Evolutionary conservation across 2,329 filamentous ascomycete species (phyloP).

Genomic region (Xenosphaeropsis pyriputrescens): DNA sequence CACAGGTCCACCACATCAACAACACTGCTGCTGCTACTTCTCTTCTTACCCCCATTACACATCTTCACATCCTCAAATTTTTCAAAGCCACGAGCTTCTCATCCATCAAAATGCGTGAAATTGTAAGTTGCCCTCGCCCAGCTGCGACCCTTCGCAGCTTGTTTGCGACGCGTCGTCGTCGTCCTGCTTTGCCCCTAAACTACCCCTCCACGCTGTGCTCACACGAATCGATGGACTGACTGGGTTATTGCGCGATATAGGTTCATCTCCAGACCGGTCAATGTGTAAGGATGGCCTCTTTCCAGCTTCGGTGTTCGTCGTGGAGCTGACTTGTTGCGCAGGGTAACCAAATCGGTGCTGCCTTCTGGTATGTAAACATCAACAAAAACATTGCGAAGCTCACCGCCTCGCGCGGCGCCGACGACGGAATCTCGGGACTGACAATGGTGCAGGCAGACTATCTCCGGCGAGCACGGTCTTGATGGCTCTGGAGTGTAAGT

Average conservation of each 20-base stretch:
- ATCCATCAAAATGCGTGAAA: constrained; percentile 53
- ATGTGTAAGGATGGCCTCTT: constrained; percentile 56
- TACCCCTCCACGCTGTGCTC: constrained; percentile 20
- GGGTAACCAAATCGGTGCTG: constrained; percentile 99
- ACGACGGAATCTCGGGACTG: constrained; percentile 17
- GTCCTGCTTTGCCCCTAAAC: constrained; percentile 21
- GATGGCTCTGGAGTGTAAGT: constrained; percentile 93
- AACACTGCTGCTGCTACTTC: too few species aligned
- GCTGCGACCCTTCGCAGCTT: constrained; percentile 2
- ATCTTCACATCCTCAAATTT: too few species aligned
- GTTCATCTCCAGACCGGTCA: constrained; percentile 99
- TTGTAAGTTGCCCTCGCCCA: constrained; percentile 35
- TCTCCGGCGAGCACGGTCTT: constrained; percentile 87
- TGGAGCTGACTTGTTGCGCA: constrained; percentile 24
- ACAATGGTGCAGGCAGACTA: constrained; percentile 50
- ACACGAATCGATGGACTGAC: constrained; percentile 37
- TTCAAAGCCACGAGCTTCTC: too few species aligned
- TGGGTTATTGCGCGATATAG: constrained; percentile 38
- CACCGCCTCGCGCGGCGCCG: constrained; percentile 17
- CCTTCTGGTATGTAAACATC: constrained; percentile 67
- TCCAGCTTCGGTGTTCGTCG: neutral
- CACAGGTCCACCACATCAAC: too few species aligned
- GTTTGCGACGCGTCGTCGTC: constrained; percentile 25
- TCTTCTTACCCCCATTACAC: too few species aligned
- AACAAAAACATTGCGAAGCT: neutral